A percentile compares a stretch with the other conserved stretches of the same genome.
Conservation (phyloP, 140 eudicot genomes). For the Cichorium intybus region DNA sequence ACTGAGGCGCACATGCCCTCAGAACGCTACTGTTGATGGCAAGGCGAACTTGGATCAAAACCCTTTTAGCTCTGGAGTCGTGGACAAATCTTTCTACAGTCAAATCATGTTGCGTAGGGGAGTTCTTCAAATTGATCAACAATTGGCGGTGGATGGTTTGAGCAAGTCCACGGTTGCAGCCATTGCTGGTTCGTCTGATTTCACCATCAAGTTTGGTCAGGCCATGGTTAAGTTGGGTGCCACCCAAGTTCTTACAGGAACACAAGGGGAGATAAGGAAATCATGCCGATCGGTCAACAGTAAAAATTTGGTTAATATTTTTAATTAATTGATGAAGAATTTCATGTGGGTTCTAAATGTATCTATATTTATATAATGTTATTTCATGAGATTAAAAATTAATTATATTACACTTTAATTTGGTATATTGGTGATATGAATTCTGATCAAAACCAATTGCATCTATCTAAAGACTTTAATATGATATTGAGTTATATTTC, state of each 20-base stretch:
- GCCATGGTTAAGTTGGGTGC: constrained; percentile 75
- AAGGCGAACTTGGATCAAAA: constrained; percentile 41
- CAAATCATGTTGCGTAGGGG: constrained; percentile 44
- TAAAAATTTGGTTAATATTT: background rate
- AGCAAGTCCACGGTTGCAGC: constrained; percentile 37
- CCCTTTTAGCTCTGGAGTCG: constrained; percentile 23
- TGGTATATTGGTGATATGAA: background rate
- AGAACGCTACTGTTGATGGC: constrained; percentile 13
- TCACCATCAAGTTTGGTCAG: constrained; percentile 44
- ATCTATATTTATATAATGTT: background rate
- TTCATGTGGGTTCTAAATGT: background rate
- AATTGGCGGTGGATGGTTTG: constrained; percentile 43
- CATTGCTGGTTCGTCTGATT: constrained; percentile 36
- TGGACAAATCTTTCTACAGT: constrained; percentile 47
- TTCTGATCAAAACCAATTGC: background rate
- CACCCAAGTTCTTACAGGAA: constrained; percentile 44
- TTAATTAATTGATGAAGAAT: constrained; percentile 1
- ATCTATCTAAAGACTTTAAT: too few species aligned
- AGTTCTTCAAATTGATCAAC: constrained; percentile 56
- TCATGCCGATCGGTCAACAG: constrained; percentile 44
- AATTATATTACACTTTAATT: background rate
- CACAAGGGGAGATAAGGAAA: constrained; percentile 53
- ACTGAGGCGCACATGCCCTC: constrained; percentile 32
- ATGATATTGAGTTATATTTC: too few species aligned
- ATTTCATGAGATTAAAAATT: background rate